Conservation (phyloP, 2,329 filamentous ascomycete species). For the Colletotrichum tanaceti region DNA sequence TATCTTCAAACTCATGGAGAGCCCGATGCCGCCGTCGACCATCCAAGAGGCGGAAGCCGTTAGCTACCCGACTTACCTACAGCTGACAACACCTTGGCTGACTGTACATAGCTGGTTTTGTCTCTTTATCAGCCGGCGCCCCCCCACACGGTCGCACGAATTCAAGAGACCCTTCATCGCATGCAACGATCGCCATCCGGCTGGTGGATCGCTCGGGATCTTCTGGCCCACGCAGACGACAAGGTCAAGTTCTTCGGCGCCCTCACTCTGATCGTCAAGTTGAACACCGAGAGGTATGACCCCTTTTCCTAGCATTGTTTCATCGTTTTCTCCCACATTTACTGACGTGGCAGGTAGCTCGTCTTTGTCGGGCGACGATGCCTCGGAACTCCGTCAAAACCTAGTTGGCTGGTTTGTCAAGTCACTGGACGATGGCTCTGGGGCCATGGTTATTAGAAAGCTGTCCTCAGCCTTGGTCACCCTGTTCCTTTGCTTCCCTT, state of each 20-base stretch:
- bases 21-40: slow-evolving; percentile 33
- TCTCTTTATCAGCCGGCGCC: slow-evolving; percentile 65
- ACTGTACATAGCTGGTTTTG: slow-evolving; percentile 56
- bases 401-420: slow-evolving; percentile 72
- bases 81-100: not conserved
- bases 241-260: slow-evolving; percentile 93
- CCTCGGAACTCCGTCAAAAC: slow-evolving; percentile 68
- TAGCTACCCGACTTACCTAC: slow-evolving; percentile 2
- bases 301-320: not conserved
- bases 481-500: slow-evolving; percentile 78
- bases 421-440: slow-evolving; percentile 63
- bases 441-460: slow-evolving; percentile 75
- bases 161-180: slow-evolving; percentile 80
- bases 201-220: slow-evolving; percentile 84
- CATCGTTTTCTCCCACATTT: not conserved
- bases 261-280: slow-evolving; percentile 91
- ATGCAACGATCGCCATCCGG: slow-evolving; percentile 84
- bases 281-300: slow-evolving; percentile 85
- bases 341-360: slow-evolving; percentile 48
- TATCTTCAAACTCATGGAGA: slow-evolving; percentile 28
- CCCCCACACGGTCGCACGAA: slow-evolving; percentile 59
- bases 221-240: slow-evolving; percentile 75
- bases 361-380: slow-evolving; percentile 67
- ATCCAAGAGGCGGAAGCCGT: slow-evolving; percentile 38
- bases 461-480: slow-evolving; percentile 81